Evolutionary conservation across 1,284 basidiomycete species (phyloP), one percentile per base, ranked within the genome.

Genomic region (Austropuccinia psidii): DNA sequence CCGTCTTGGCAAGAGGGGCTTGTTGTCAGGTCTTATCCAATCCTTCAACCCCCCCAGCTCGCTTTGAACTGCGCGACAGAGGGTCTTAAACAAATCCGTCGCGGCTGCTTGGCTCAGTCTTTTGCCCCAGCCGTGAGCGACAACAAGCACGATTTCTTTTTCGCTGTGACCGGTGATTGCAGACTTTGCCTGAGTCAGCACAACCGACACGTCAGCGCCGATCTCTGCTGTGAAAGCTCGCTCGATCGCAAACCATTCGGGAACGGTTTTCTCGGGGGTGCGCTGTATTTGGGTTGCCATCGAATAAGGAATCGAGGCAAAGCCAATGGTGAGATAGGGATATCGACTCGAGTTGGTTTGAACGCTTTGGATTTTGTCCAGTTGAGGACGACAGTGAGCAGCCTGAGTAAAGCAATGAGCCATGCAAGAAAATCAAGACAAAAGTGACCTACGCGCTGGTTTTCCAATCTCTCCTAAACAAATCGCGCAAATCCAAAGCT

Each of bases 391-490:
- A 21, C 19, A 58, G 47, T 39, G 47, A 31, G 11, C 55, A 15
- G 68, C 61, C 61, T 15, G 13, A 6, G 9, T n/a, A 52, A 15
- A 41, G 43, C 7, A 0, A 8, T 27, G 37, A 31, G 19, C 5
- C 7, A 29, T 15, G 27, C 24, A 15, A 24, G 13, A 55, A 66
- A 52, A n/a, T 5, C 24, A 17, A 4, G 11, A 13, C 11, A 27
- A 17, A 50, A 13, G 5, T 33, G 29, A 13, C 47, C 39, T 27
- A 76, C 64, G 77, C 76, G 57, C 80, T 79, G 0, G 79, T 80
- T 73, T 82, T 82, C 80, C 80, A 81, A 72, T 82, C 81, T 5
- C 81, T 74, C 9, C 81, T 77, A 4, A 82, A 73, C 54, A 82
- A 73, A 62, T 78, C 78, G 6, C 81, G 74, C 5, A 82, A 60